phyloP scores from a whole-genome alignment of 306 rosid genomes.

The Luffa acutangula region DNA sequence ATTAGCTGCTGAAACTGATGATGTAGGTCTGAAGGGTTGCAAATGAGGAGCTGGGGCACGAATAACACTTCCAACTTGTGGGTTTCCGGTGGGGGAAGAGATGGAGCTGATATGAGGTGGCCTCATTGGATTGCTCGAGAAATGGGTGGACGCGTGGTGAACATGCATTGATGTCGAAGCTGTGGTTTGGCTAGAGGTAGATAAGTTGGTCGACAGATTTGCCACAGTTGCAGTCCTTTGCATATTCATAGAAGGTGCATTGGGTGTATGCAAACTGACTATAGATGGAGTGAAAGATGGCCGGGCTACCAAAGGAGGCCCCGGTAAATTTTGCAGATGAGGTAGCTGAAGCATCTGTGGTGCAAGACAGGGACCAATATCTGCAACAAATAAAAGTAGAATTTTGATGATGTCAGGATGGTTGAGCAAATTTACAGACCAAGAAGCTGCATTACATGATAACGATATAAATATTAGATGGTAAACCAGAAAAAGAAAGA shows the following conservation, averaged over 20 bases:
- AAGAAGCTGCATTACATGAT: neutral
- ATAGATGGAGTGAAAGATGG: slow-evolving; percentile 7
- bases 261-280: slow-evolving; percentile 4
- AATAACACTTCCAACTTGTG: slow-evolving; percentile 30
- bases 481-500: neutral
- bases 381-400: slow-evolving; percentile 22
- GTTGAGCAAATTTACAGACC: neutral
- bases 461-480: neutral
- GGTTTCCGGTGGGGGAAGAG: slow-evolving; percentile 23
- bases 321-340: slow-evolving; percentile 24
- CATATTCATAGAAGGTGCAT: neutral
- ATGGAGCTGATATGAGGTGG: slow-evolving; percentile 29
- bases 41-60: slow-evolving; percentile 76
- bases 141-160: slow-evolving; percentile 16
- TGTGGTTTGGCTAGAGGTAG: slow-evolving; percentile 1
- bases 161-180: slow-evolving; percentile 19
- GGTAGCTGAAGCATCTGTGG: slow-evolving; percentile 27
- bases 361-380: slow-evolving; percentile 19
- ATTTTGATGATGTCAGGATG: neutral
- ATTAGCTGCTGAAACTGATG: slow-evolving; percentile 18
- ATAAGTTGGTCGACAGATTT: neutral
- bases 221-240: neutral
- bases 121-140: slow-evolving; percentile 25
- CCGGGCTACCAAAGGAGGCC: slow-evolving; percentile 18
- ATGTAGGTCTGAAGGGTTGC: slow-evolving; percentile 41